A percentile compares a stretch with the other conserved stretches of the same genome.
Evolutionary conservation across 2,329 filamentous ascomycete genomes (phyloP).

Genomic region (Aureobasidium sp.): DNA sequence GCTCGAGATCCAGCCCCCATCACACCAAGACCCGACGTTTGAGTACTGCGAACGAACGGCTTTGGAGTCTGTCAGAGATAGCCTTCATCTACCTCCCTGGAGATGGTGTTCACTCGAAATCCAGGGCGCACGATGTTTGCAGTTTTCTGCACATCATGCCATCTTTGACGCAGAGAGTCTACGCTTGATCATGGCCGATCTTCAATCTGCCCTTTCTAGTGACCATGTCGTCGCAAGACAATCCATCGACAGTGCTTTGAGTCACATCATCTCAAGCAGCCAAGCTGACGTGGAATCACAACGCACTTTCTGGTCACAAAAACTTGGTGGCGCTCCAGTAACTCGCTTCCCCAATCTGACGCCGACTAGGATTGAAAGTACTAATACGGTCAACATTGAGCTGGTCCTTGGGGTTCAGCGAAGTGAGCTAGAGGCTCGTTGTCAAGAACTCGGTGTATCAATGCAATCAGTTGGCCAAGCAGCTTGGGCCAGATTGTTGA

Average conservation of each 20-base stretch:
- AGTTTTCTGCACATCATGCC: conserved; percentile 65
- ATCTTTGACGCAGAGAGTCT: conserved; percentile 80
- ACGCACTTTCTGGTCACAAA: conserved; percentile 56
- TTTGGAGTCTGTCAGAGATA: conserved; percentile 31
- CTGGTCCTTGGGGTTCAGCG: conserved; percentile 36
- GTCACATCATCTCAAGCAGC: conserved; percentile 38
- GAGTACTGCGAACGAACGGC: not conserved
- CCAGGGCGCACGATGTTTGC: conserved; percentile 26
- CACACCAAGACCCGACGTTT: not conserved
- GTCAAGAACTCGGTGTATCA: conserved; percentile 56
- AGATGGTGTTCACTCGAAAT: conserved; percentile 43
- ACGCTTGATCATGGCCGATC: conserved; percentile 54
- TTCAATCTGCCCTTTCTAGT: conserved; percentile 40
- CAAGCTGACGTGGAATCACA: conserved; percentile 25
- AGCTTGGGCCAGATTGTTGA: conserved; percentile 68
- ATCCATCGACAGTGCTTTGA: conserved; percentile 39
- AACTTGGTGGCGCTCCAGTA: conserved; percentile 34
- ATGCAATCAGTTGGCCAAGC: conserved; percentile 70
- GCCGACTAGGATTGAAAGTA: conserved; percentile 44
- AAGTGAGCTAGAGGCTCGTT: conserved; percentile 47
- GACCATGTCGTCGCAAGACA: conserved; percentile 20
- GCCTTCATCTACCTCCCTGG: conserved; percentile 58
- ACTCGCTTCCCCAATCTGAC: conserved; percentile 73
- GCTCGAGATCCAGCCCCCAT: conserved; percentile 34
- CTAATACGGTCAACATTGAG: conserved; percentile 32